A percentile compares a stretch with the other conserved stretches of the same genome.
Evolutionary conservation across 768 basidiomycete species (phyloP).

Genomic region (Agaricus blazei): DNA sequence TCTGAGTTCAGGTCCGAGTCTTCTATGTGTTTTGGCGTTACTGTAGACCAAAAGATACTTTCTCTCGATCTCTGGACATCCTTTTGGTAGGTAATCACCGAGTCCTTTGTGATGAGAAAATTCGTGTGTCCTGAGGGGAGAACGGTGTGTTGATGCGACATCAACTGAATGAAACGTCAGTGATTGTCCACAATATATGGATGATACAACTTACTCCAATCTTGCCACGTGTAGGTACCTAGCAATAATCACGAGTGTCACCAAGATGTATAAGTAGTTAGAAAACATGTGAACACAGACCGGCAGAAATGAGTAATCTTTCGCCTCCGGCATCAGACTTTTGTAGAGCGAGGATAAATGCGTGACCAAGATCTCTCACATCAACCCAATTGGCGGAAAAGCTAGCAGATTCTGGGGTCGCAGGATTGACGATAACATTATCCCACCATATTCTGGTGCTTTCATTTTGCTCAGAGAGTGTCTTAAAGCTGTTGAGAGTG

Average conservation of each 20-base stretch:
- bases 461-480: not conserved
- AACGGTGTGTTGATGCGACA: too few relatives aligned
- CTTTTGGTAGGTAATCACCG: not conserved
- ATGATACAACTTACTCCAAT: not conserved
- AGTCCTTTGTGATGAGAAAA: too few relatives aligned
- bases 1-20: constrained; percentile 1
- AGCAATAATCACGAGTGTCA: not conserved
- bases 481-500: not conserved
- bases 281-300: not conserved
- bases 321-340: constrained; percentile 7
- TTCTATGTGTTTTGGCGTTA: not conserved
- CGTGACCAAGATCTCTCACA: constrained; percentile 6
- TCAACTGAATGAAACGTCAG: not conserved
- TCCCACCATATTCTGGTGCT: not conserved
- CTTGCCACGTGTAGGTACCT: constrained; percentile 1
- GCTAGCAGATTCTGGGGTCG: constrained; percentile 3
- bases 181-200: not conserved
- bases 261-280: not conserved
- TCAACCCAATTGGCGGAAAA: constrained; percentile 8
- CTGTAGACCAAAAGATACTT: not conserved
- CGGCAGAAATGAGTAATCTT: constrained; percentile 4
- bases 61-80: not conserved
- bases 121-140: too few relatives aligned
- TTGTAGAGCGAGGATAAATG: constrained; percentile 9
- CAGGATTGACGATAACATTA: not conserved